Evolutionary conservation across 345 rosid genomes (phyloP), one percentile per base, ranked within the genome.

Genomic region (Conringia planisiliqua): DNA sequence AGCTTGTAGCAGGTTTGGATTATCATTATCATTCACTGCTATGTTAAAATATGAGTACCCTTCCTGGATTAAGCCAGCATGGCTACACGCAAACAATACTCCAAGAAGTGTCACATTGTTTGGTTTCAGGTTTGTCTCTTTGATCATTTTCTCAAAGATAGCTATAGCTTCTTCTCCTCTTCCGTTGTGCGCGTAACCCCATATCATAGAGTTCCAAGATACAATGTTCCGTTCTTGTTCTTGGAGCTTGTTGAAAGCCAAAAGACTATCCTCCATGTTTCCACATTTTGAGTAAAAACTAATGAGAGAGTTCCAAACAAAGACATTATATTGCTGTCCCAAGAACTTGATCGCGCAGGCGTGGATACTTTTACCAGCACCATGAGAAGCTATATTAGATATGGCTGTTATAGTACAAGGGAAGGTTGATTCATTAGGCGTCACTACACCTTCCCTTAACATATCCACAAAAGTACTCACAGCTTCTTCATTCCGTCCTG

Each of bases 211-310:
- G 75, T 90, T 92, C 88, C 87, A 92, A 10, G 96, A 86, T 58
- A 90, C 87, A 33, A 79, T 40, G 32, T 79, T 85, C 10, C 80
- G 79, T 33, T 79, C 77, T 4, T 78, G 40, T 57, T 78, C 77
- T 22, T 24, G 35, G 39, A 83, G 84, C 81, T 71, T 76, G 38
- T 76, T 16, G 33, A 92, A 92, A 68, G 87, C 85, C 62, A 73
- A 44, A 27, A 85, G 82, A 80, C 91, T 67, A 38, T 90, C 90
- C 61, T 85, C 89, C 91, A 87, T 82, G 82, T 81, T 85, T 13
- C 97, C 98, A 51, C 96, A 90, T 79, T 87, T 90, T 3, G 96
- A 88, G 79, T 93, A 90, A 47, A 86, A 86, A 66, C 92, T 93
- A 35, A 93, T 80, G 17, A 93, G 66, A 72, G 93, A 83, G 68